Base-by-base conservation (phyloP, 306 rosid genomes). In the Prunus dulcis region DNA sequence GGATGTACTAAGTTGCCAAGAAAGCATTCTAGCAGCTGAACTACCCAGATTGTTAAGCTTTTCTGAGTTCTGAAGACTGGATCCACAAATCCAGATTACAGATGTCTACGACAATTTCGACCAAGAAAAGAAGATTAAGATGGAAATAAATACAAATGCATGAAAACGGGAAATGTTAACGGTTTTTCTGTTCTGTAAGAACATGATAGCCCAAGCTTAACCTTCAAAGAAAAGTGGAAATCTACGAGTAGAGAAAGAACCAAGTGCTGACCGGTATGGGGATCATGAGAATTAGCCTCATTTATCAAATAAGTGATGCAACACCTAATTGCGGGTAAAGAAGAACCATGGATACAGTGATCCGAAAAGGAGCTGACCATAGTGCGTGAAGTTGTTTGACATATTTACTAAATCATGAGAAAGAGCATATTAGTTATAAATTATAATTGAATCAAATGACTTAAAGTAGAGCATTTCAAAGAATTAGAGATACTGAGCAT, bases 321-420 rank as follows among this genome's bases (percentile, higher is more conserved):
- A 91, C 90, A 52, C 98, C 98, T 60, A 93, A 84, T 77, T 93
- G 97, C 84, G 90, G 97, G 88, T 90, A 93, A 14, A 93, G 82
- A 65, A 93, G 97, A 84, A 85, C 82, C 94, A 90, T 81, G 43
- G 97, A 79, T 60, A 88, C 61, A 50, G 50, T 77, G 70, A 91
- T 93, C 78, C 96, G 93, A 64, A 93, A 90, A 34, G 98, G 98
- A 34, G 97, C 83, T 19, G 98, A 93, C 98, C 97, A 93, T 52
- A 90, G 58, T 45, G 84, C 96, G 43, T 90, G 98, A 81, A 93
- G 96, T 75, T 82, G 93, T 77, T 32, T 86, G 88, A 68, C 93
- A 86, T 64, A 87, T 82, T 90, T 88, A 90, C 97, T 93, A 83
- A 63, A 83, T 75, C 86, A 70, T 19, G 46, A 12, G 30, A 72